These are phyloP conservation scores for Fragaria vesca DNA, from an alignment of 306 rosid genomes.

Conservation along the genomic window DNA sequence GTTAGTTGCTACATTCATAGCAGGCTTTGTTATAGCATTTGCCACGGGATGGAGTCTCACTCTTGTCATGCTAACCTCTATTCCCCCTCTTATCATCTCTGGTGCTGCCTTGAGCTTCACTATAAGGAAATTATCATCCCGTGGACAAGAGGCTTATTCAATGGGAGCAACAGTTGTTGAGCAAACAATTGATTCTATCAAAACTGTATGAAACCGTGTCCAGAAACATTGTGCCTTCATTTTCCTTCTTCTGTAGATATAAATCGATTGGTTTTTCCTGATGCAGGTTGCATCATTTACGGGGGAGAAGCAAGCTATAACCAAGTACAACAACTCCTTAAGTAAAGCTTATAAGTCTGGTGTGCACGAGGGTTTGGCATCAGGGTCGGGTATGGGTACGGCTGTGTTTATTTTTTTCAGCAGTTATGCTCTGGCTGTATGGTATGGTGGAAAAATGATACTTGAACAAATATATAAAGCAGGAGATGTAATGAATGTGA, in stretches of 20 bases:
- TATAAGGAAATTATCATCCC: neutral
- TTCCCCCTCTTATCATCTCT: neutral
- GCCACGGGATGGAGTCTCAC: neutral
- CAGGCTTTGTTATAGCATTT: neutral
- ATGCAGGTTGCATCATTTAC: constrained; percentile 28
- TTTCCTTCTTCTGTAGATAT: neutral
- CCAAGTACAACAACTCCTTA: constrained; percentile 9
- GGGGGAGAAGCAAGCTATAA: constrained; percentile 20
- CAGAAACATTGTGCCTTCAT: too few species aligned
- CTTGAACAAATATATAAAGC: constrained; percentile 8
- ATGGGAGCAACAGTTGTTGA: neutral
- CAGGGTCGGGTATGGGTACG: constrained; percentile 17
- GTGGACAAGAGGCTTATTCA: neutral
- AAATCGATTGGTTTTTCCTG: neutral
- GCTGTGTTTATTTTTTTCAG: constrained; percentile 14
- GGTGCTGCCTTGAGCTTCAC: neutral
- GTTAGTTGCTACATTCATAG: neutral
- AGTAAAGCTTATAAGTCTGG: constrained; percentile 16
- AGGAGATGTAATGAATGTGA: constrained; percentile 21
- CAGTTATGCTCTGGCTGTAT: constrained; percentile 26
- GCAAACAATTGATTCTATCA: neutral
- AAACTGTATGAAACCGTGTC: neutral
- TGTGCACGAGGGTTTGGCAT: constrained; percentile 1
- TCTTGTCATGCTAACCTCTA: neutral
- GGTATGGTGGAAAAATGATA: neutral